Base-by-base conservation (phyloP, 306 rosid genomes). In the Vachellia pachyceras region DNA sequence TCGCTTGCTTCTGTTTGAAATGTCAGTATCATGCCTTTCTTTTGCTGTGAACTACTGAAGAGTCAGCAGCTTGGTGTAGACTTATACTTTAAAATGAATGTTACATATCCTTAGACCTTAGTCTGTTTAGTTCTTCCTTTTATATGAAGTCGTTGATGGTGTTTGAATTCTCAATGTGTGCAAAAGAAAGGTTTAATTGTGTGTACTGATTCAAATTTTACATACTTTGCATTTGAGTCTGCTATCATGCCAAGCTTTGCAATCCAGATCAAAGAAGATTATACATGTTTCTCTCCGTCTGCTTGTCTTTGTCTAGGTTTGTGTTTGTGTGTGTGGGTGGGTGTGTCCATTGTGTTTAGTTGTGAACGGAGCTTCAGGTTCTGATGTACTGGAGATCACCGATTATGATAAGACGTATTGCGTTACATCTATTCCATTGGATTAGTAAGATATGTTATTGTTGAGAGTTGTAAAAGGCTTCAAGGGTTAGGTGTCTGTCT, bases 21-120 rank as follows among this genome's bases (percentile, higher is more conserved):
- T 50, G 14, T 60, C 55, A 29, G 13, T 29, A 79, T 72, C 71
- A 44, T 76, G 37, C 52, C 35, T 66, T 64, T 64, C 60, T 61
- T 50, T 52, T 42, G 73, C 61, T 77, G 13, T 45, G 52, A 72
- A 73, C 40, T 55, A 44, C 7, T 63, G 67, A 69, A 22, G 10
- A 42, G 83, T 85, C n/a, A 73, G 80, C 72, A 66, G 75, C 76
- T 73, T 81, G 25, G 46, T 77, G 41, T 39, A 60, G 67, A 29
- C 10, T 60, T 60, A 9, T 3, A 10, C 25, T 60, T 29, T 10
- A 23, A 39, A 60, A 60, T 25, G 67, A 25, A 4, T 60, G 39
- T 60, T 3, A 6, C 17, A 60, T 25, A 60, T 23, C n/a, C n/a
- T n/a, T n/a, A n/a, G n/a, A n/a, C 35, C 15, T 29, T 60, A 1